Base-by-base conservation (phyloP, 139 green algal species). In the Micromonas pusilla region DNA sequence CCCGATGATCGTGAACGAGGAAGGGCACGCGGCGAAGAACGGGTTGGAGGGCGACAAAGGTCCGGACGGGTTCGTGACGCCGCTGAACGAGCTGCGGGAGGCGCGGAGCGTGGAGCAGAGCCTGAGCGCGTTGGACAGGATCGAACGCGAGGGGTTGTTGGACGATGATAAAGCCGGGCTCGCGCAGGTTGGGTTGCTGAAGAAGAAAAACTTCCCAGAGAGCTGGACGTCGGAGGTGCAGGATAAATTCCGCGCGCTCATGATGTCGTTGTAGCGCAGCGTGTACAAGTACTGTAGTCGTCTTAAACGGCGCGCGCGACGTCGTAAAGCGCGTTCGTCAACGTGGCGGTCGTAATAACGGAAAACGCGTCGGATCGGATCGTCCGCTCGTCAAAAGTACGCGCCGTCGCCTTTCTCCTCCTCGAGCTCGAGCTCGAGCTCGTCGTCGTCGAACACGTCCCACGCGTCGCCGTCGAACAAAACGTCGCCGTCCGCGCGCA, bases 11-110 rank as follows among this genome's bases (percentile, higher is more conserved):
- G 63, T 70, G 13, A 70, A 70, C 30, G 9, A 6, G 9, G 63
- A 70, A 20, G 63, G 63, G 13, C 30, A 70, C 63, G 28, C 63
- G 9, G 63, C 63, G 6, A 70, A 70, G 63, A 39, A 39, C 63
- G 63, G 63, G 9, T 20, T 70, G 63, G 30, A 70, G 28, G 63
- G 63, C 9, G 63, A 70, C 28, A 70, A 70, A 16, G 63, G 30
- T 23, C 45, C 45, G 45, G 45, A 57, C 45, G 45, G 45, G 45
- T 57, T 57, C 45, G 45, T 57, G 9, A 16, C 45, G 45, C 45
- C 45, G 9, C 45, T 57, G 16, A 16, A 9, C 45, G 45, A 57
- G 45, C 45, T 57, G 45, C 9, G 45, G 45, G 45, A 57, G 45
- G 45, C 45, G 45, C 9, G 45, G 45, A 57, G 9, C 9, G 9